Conservation (phyloP, 129 eudicot genomes). For the Ambrosia trifida region DNA sequence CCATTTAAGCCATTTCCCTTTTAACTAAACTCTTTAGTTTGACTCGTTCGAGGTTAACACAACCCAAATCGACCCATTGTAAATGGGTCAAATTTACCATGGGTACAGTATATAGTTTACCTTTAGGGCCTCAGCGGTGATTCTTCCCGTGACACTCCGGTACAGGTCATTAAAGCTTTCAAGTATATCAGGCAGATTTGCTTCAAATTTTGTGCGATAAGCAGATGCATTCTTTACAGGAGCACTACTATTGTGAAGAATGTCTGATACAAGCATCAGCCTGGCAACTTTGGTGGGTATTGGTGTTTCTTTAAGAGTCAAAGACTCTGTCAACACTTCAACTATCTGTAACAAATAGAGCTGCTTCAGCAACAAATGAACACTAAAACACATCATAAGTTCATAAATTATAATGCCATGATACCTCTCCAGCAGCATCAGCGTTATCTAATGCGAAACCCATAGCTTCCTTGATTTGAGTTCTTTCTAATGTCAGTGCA, state of each 20-base stretch:
- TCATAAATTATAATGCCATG: not conserved
- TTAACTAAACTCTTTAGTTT: not conserved
- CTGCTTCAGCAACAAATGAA: conserved; percentile 28
- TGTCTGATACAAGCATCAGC: conserved; percentile 96
- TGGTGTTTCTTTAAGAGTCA: conserved; percentile 95
- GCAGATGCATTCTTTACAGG: conserved; percentile 99
- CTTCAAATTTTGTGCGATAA: conserved; percentile 91
- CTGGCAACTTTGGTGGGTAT: conserved; percentile 97
- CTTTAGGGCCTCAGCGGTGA: conserved; percentile 95
- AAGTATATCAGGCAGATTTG: conserved; percentile 79
- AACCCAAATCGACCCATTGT: not conserved
- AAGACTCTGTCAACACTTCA: conserved; percentile 91
- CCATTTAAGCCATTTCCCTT: not conserved
- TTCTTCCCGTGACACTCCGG: conserved; percentile 86
- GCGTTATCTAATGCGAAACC: conserved; percentile 96
- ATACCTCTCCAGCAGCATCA: conserved; percentile 99
- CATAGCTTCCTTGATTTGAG: conserved; percentile 92
- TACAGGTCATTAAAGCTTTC: conserved; percentile 96
- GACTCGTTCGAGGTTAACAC: conserved; percentile 2
- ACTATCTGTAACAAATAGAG: conserved; percentile 64
- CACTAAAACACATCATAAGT: not conserved
- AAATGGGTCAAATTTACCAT: not conserved
- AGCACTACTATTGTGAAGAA: conserved; percentile 97
- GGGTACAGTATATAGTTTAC: conserved; percentile 31
- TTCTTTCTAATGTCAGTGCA: conserved; percentile 87